phyloP scores from a whole-genome alignment of 306 rosid species.

The Canavalia ensiformis region DNA sequence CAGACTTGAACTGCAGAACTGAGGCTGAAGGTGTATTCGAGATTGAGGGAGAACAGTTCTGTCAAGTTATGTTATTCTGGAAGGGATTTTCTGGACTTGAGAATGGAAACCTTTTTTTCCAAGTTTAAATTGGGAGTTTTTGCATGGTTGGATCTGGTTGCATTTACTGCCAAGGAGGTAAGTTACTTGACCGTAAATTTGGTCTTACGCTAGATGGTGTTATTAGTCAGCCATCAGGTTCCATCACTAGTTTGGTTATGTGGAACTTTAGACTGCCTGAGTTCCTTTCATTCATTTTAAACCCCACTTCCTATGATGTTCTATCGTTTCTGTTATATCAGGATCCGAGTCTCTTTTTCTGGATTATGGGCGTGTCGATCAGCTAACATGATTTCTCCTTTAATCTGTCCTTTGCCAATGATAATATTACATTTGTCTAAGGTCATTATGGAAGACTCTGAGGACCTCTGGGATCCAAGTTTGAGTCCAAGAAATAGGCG shows the following conservation, averaged over 20 bases:
- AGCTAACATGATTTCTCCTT: too few relatives aligned
- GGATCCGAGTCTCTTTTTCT: too few relatives aligned
- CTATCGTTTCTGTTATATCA: neutral
- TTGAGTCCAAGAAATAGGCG: too few relatives aligned
- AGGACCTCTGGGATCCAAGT: too few relatives aligned
- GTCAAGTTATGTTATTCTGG: neutral
- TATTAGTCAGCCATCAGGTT: neutral
- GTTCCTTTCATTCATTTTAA: neutral
- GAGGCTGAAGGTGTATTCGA: constrained; percentile 24
- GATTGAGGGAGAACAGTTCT: neutral
- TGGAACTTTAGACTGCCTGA: neutral
- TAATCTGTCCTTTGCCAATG: too few relatives aligned
- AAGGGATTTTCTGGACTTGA: neutral
- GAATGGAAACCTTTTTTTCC: neutral
- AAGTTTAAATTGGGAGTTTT: neutral
- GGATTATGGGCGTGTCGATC: too few relatives aligned
- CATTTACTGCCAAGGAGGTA: neutral
- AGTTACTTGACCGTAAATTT: neutral
- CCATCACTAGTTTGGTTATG: neutral
- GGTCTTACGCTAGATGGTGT: neutral
- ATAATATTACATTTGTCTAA: too few relatives aligned
- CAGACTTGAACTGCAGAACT: neutral
- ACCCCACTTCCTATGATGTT: neutral
- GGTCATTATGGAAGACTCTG: too few relatives aligned
- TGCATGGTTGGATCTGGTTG: constrained; percentile 22